Base-by-base conservation (phyloP, 441 rosid species). In the Populus tomentosa region DNA sequence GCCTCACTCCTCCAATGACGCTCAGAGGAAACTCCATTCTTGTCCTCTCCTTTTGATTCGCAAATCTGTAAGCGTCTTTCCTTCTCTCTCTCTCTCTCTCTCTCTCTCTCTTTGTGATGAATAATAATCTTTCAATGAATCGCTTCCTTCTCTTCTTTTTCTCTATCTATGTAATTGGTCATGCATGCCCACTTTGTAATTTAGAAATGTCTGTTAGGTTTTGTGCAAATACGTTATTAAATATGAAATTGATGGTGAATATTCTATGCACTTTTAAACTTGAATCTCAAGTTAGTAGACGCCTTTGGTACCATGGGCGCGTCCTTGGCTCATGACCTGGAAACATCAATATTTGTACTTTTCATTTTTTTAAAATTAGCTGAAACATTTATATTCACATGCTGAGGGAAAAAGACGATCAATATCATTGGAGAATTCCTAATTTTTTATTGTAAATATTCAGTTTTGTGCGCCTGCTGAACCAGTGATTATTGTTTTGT, bases 21-120 rank as follows among this genome's bases (percentile, higher is more conserved):
- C 98, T 0, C 92, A 94, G 97, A 92, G 99, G 80, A 93, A 91
- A 78, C 92, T 93, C 68, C 97, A 95, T 82, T 87, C 97, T 0
- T 97, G 91, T 78, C 98, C 98, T 38, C 80, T 95, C 82, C 94
- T 95, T 81, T 75, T 95, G 86, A 92, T 93, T 83, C 91, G 94
- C 75, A 94, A 90, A 84, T 92, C 56, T 50, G 7, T 50, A 50
- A 50, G 4, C 56, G 5, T 46, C 56, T 6, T 46, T 50, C 56
- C 28, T 26, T 14, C 1, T 46, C 20, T 0, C 56, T 14, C 1
- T 46, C 56, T 14, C 1, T 46, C 20, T 42, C 40, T 36, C 38
- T 36, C 40, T 38, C 46, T 38, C 20, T 14, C 18, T 46, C 1
- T 46, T 1, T 50, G 20, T 50, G 20, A 50, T 50, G 56, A 50